Evolutionary conservation across 148 eudicot species (phyloP), one percentile per base, ranked within the genome.

Genomic region (Vaccinium vitisidaea): DNA sequence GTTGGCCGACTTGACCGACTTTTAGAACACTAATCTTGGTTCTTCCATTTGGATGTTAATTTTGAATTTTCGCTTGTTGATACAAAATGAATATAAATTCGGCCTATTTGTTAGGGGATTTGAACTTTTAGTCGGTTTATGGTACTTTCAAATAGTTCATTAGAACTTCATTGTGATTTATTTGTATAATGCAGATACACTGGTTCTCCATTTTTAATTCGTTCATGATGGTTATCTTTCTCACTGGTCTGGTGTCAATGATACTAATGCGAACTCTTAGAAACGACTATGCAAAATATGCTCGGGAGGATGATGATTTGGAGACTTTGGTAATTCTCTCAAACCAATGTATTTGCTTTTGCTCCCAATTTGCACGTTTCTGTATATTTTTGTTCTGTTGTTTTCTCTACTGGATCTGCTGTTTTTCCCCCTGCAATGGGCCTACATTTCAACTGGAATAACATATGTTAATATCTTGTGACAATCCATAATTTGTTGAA

Each of bases 201-300:
- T 96, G 98, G 98, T 96, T 94, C 89, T 96, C 98, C 73, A 92
- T 94, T 52, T 93, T 96, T 86, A 96, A 96, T 93, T 96, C 99
- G 11, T 96, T 94, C 94, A 96, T 96, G 99, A 96, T 96, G 99
- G 99, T 96, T 71, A 96, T 96, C 90, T 96, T 96, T 87, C 95
- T 96, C 81, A 94, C 99, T 87, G 98, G 98, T 43, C 80, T 94
- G 90, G 98, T 96, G 50, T 93, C 98, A 54, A 96, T 96, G 99
- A 96, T 96, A 89, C 84, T 96, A 56, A 94, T 96, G 98, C 93
- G 98, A 43, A 94, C 98, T 16, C 94, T 96, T 39, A 93, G 99
- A 86, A 96, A 96, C 90, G 99, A 96, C 89, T 96, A 96, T 87
- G 99, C 99, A 2, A 96, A 96, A 90, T 96, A 96, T 91, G 98